Evolutionary conservation across 768 basidiomycete genomes (phyloP), one percentile per base, ranked within the genome.

Genomic region (Suillus subalutaceus): DNA sequence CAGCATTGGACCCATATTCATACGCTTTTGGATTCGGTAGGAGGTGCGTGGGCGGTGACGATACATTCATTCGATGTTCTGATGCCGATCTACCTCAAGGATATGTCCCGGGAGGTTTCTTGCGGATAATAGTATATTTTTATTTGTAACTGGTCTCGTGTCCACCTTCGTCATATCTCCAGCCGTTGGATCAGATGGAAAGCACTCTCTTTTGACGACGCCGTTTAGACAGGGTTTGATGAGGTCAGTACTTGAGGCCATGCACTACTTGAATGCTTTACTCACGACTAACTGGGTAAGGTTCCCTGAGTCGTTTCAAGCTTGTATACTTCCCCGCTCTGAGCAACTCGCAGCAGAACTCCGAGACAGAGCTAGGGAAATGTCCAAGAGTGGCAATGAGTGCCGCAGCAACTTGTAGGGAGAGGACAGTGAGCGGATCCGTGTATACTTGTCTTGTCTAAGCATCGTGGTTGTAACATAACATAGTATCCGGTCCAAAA

Each of bases 1-100:
- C 62, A n/a, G 62, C 62, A 52, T n/a, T 63, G 35, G 62, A 63
- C 26, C 62, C 62, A 38, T 63, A 63, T 37, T 23, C 32, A 32
- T 63, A 63, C 62, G 48, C 32, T 4, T 63, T 63, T 50, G 62
- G 62, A 23, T 63, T 63, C 37, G 62, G 62, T 9, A 46, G 43
- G 50, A 46, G 62, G 62, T 63, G 38, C n/a, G 35, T 23, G 53
- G 37, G 16, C 6, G 32, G 3, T 32, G 7, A 46, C 8, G 52
- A 20, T 13, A 18, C 13, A 20, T 30, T 6, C 1, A 13, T 41
- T 13, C 7, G 15, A 37, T n/a, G 12, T 57, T 37, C 62, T 37
- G 3, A 37, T 53, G 26, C 8, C 6, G 4, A 30, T 20, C 16
- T 8, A 7, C 16, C 20, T 16, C 8, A 13, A 63, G 62, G 35